Evolutionary conservation across 2,329 filamentous ascomycete genomes (phyloP), one percentile per base, ranked within the genome.

Genomic region (Fusarium papillatum): DNA sequence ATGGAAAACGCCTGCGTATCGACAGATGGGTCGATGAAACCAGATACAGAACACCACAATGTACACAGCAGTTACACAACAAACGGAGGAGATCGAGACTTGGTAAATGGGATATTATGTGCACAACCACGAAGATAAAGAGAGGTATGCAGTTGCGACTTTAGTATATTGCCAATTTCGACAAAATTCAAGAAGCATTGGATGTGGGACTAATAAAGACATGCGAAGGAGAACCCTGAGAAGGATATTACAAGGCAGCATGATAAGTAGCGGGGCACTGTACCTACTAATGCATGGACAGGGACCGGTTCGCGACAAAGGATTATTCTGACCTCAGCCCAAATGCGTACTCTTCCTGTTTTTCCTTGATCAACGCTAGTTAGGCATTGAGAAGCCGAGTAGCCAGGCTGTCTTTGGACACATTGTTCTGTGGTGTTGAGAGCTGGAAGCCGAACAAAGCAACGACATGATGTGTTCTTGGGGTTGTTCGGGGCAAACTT

Each of bases 91-190:
- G 26, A 68, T 14, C 22, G 38, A 43, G 36, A 46, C 24, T 29
- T 60, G 17, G 38, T 68, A 48, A 29, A 59, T 34, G 17, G 29
- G 60, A 34, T 53, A 60, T 59, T 46, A 24, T 26, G 31, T 60
- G 29, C 7, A 59, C 31, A 26, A 24, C 3, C 26, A 19, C 36
- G 26, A 43, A 68, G 24, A 64, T 24, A 72, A 64, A 39, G 41
- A n/a, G 22, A 59, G 26, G 61, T 67, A 62, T 72, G 55, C 62
- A 24, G 9, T 36, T 57, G 24, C 29, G 41, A 36, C 24, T 66
- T 13, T 29, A 36, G 29, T 13, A 36, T 19, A 38, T 39, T 64
- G 34, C 36, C 7, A 29, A 24, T 41, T 19, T 39, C 19, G 36
- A 19, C 14, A 61, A 38, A 26, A 61, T 61, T 16, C 5, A 17